Base-by-base conservation (phyloP, 371 early-diverging fungal species). In the Edhazardia aedis region DNA sequence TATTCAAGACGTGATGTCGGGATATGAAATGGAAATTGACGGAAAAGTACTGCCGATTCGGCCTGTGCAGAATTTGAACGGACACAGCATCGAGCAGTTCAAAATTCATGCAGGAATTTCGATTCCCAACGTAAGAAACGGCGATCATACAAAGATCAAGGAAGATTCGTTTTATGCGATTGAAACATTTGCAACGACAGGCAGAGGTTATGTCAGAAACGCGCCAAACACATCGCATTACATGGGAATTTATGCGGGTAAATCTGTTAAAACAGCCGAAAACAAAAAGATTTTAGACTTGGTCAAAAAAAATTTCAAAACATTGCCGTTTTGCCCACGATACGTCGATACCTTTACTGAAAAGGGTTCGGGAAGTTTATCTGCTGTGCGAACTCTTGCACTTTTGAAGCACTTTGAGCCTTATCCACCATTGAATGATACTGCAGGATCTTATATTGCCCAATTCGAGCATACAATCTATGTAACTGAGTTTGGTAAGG, bases 181-280 rank as follows among this genome's bases (percentile, higher is more conserved):
- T 62, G 99, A 98, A 71, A 95, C 96, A 14, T 98, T 98, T 71
- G 91, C 93, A 55, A 82, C 74, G 39, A 98, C 94, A 0, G 99
- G 99, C n/a, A 80, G 77, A 38, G 99, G 90, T 11, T 78, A 75
- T 54, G 91, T 93, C 1, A 67, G 75, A 50, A 90, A 93, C 61
- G 87, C 85, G 56, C 78, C 80, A 56, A 88, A 87, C 64, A 86
- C 86, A 67, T 83, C 84, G 50, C 99, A 98, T 63, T 98, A 88
- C 71, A 81, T 82, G 51, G 76, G 80, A 44, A 70, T 72, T 14
- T 27, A 53, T 9, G 27, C 49, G 6, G 47, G 55, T 40, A 65
- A 25, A 29, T 47, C 28, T 37, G 22, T 53, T 16, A 23, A 46
- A 29, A 63, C 79, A 25, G 78, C 84, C 18, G 76, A 79, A 25